Evolutionary conservation across 805 yeast species (phyloP).

Genomic region (Starmerella apicola): DNA sequence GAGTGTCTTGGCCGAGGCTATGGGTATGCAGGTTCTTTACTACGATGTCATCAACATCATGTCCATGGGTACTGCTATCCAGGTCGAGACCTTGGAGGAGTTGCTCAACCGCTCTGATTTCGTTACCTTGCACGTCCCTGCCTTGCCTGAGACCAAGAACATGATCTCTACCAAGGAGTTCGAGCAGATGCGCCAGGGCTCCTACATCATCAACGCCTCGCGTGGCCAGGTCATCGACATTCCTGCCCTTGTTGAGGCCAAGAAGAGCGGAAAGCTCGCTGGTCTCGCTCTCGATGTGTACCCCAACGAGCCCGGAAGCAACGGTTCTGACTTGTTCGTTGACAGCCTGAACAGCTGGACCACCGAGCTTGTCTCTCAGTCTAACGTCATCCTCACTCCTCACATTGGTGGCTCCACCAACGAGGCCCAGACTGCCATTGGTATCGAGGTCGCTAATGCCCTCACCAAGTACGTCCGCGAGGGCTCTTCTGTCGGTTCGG

Average conservation of each 20-base stretch:
- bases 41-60: slow-evolving; percentile 86
- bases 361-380: slow-evolving; percentile 63
- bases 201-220: slow-evolving; percentile 88
- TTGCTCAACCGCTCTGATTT: slow-evolving; percentile 73
- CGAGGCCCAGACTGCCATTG: slow-evolving; percentile 97
- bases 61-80: slow-evolving; percentile 94
- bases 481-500: slow-evolving; percentile 90
- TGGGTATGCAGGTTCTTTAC: slow-evolving; percentile 94
- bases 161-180: slow-evolving; percentile 82
- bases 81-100: slow-evolving; percentile 74
- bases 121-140: slow-evolving; percentile 90
- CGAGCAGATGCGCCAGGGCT: slow-evolving; percentile 91
- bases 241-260: slow-evolving; percentile 82
- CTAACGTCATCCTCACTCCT: slow-evolving; percentile 87
- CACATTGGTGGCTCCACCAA: slow-evolving; percentile 99
- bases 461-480: slow-evolving; percentile 87
- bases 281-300: slow-evolving; percentile 96
- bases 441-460: slow-evolving; percentile 83
- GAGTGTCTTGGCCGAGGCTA: slow-evolving; percentile 90
- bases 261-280: slow-evolving; percentile 85
- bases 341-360: slow-evolving; percentile 71
- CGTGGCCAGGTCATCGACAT: slow-evolving; percentile 97
- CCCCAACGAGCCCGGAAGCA: slow-evolving; percentile 95
- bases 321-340: slow-evolving; percentile 70
- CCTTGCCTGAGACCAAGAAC: slow-evolving; percentile 79